These are phyloP conservation scores for Claviceps maximensis DNA, from an alignment of 2,329 filamentous ascomycete genomes.

Conservation along the genomic window DNA sequence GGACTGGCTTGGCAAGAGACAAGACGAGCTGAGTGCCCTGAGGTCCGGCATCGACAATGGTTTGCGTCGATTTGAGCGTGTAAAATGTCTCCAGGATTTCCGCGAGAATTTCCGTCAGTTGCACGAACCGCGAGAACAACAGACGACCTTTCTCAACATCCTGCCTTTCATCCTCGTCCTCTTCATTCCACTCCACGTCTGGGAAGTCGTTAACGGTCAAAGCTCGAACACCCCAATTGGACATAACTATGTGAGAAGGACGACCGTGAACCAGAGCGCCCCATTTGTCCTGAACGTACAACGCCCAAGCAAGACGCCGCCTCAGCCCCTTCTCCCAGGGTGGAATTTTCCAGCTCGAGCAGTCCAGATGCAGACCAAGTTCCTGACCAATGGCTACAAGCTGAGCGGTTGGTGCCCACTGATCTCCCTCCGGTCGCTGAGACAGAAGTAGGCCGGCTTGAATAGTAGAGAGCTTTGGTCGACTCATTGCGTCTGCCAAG, in stretches of 20 bases:
- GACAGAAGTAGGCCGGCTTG: slow-evolving; percentile 65
- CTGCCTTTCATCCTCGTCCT: slow-evolving; percentile 45
- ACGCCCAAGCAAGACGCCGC: slow-evolving; percentile 76
- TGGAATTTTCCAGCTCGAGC: slow-evolving; percentile 74
- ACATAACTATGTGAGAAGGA: slow-evolving; percentile 57
- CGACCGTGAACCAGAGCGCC: slow-evolving; percentile 73
- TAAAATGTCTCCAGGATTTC: slow-evolving; percentile 78
- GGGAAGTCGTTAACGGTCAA: slow-evolving; percentile 59
- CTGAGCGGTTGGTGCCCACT: slow-evolving; percentile 77
- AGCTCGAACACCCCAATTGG: slow-evolving; percentile 63
- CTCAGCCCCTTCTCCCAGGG: slow-evolving; percentile 75
- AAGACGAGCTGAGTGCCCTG: slow-evolving; percentile 63
- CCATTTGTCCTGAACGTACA: slow-evolving; percentile 94
- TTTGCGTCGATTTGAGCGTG: slow-evolving; percentile 61
- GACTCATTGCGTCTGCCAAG: slow-evolving; percentile 62
- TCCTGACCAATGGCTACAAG: slow-evolving; percentile 79
- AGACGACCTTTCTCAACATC: slow-evolving; percentile 56
- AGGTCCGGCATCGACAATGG: slow-evolving; percentile 49
- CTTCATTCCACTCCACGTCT: slow-evolving; percentile 55
- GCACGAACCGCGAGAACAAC: slow-evolving; percentile 63
- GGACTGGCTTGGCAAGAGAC: slow-evolving; percentile 66
- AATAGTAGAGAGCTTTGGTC: slow-evolving; percentile 69
- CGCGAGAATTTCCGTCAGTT: slow-evolving; percentile 60
- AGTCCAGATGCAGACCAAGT: slow-evolving; percentile 79
- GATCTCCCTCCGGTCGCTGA: slow-evolving; percentile 62